These are phyloP conservation scores for Parachlorella kessleri DNA, from an alignment of 139 green algal species.

Conservation along the genomic window DNA sequence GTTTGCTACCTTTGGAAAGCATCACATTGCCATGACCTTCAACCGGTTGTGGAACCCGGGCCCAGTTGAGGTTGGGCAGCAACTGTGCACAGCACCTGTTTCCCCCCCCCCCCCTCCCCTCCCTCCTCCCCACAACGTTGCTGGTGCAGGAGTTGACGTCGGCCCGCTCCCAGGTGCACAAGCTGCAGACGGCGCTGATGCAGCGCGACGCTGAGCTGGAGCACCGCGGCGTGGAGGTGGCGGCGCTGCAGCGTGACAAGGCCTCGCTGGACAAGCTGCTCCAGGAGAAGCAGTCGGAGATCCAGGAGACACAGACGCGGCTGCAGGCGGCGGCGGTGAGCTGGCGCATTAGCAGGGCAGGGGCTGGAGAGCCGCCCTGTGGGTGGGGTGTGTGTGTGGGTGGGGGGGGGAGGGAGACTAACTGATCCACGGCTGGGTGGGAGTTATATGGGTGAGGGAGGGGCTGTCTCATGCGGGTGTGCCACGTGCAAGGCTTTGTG, in stretches of 20 bases:
- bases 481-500: no score
- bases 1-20: no score
- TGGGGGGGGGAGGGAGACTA: no score
- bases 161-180: conserved; percentile 32
- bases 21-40: no score
- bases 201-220: conserved; percentile 41
- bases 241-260: conserved; percentile 36
- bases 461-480: no score
- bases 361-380: no score
- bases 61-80: no score
- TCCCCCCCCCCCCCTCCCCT: background rate
- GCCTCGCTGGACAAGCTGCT: conserved; percentile 41
- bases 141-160: conserved; percentile 25
- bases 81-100: background rate
- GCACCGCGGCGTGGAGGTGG: conserved; percentile 27
- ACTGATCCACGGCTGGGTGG: no score
- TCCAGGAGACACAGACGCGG: conserved; percentile 38
- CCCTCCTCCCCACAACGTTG: background rate
- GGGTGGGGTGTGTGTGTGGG: no score
- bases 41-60: no score
- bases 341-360: no score
- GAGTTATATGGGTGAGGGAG: no score
- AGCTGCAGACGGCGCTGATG: conserved; percentile 43
- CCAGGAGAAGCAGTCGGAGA: conserved; percentile 36
- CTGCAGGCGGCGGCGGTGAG: conserved; percentile 21